These are phyloP conservation scores for Lentithecium fluviatile DNA, from an alignment of 495 filamentous ascomycete species.

Conservation along the genomic window DNA sequence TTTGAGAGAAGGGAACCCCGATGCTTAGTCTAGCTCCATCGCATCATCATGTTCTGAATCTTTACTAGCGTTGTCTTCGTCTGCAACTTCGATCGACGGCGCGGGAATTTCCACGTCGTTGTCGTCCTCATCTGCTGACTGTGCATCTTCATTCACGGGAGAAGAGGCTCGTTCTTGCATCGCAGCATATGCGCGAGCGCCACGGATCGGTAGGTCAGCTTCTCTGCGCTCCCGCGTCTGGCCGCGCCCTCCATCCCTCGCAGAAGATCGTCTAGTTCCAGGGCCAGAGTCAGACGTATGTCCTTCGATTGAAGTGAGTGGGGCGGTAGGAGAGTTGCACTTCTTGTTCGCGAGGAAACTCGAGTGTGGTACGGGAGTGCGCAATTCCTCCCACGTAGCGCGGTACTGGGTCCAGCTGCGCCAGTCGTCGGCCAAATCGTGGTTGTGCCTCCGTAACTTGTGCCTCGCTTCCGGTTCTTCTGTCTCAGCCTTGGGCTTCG, in stretches of 20 bases:
- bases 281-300: not conserved
- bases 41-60: no score
- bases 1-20: no score
- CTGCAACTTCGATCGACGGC: no score
- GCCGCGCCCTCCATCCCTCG: not conserved
- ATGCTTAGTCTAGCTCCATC: no score
- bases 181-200: not conserved
- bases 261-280: not conserved
- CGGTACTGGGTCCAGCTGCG: slow-evolving; percentile 28
- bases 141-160: not conserved
- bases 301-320: not conserved
- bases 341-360: slow-evolving; percentile 13
- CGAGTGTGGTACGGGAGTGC: slow-evolving; percentile 1
- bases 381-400: slow-evolving; percentile 27
- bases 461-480: not conserved
- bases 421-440: slow-evolving; percentile 53
- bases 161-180: not conserved
- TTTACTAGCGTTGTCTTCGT: no score
- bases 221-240: not conserved
- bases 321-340: not conserved
- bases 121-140: no score
- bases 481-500: not conserved
- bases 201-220: not conserved
- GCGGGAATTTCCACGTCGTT: no score
- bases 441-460: slow-evolving; percentile 39